Evolutionary conservation across 345 rosid species (phyloP).

Genomic region (Salix suchowensis): DNA sequence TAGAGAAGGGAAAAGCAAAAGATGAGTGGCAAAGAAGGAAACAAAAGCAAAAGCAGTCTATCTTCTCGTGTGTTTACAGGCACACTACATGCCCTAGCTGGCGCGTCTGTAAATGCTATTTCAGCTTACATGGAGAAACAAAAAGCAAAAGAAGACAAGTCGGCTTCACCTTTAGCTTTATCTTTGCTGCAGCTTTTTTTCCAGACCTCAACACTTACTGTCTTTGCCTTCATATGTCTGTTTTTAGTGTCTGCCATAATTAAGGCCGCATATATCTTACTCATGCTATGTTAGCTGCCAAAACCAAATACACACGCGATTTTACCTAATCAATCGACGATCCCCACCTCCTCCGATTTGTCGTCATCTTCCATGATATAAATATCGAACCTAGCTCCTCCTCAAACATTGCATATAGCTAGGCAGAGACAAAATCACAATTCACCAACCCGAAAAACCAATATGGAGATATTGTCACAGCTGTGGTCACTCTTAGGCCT

Average conservation of each 20-base stretch:
- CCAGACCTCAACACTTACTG: slow-evolving; percentile 19
- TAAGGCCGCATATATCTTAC: background rate
- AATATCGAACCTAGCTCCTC: background rate
- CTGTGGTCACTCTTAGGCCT: slow-evolving; percentile 51
- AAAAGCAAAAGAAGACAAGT: slow-evolving; percentile 23
- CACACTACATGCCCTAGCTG: background rate
- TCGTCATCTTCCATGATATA: slow-evolving; percentile 7
- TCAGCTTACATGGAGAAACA: background rate
- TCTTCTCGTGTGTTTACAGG: slow-evolving; percentile 12
- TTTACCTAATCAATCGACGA: background rate
- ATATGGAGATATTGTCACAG: slow-evolving; percentile 44
- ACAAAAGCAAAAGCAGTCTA: slow-evolving; percentile 14
- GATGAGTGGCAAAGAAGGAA: background rate
- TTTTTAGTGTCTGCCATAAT: background rate
- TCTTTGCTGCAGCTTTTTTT: slow-evolving; percentile 11
- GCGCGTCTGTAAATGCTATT: background rate
- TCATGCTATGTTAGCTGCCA: background rate
- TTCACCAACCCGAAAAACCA: background rate
- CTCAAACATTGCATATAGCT: background rate
- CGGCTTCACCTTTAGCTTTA: slow-evolving; percentile 32
- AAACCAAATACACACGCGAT: background rate
- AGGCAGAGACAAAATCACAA: slow-evolving; percentile 13
- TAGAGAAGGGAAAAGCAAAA: slow-evolving; percentile 8
- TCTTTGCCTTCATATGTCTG: background rate
- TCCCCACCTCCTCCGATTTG: background rate